A percentile compares a stretch with the other conserved stretches of the same genome.
Conservation (phyloP, 805 yeast genomes). For the Pichia nakasei region DNA sequence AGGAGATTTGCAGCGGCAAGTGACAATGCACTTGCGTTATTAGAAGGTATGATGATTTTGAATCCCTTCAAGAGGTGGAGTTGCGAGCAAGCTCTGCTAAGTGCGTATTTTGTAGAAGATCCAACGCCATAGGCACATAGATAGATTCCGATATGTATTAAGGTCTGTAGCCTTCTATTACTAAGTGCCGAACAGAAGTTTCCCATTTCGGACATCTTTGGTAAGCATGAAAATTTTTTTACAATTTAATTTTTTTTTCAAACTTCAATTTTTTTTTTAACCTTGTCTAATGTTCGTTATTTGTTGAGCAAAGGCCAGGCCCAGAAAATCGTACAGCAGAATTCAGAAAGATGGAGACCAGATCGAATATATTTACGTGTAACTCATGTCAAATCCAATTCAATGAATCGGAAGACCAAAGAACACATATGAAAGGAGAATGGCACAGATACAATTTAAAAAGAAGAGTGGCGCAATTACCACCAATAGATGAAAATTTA, state of each 20-base stretch:
- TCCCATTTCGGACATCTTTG: too few relatives aligned
- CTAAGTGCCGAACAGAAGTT: too few relatives aligned
- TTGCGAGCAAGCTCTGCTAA: conserved; percentile 53
- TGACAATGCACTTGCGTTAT: conserved; percentile 67
- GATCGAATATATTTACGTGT: conserved; percentile 44
- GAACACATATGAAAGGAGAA: conserved; percentile 92
- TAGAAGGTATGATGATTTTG: conserved; percentile 63
- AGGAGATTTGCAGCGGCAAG: conserved; percentile 87
- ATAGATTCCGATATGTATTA: too few relatives aligned
- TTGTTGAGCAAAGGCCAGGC: too few relatives aligned
- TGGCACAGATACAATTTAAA: conserved; percentile 97
- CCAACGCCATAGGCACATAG: conserved; percentile 46
- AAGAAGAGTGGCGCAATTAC: conserved; percentile 79
- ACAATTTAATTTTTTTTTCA: too few relatives aligned
- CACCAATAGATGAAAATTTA: conserved; percentile 42
- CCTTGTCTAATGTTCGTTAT: too few relatives aligned
- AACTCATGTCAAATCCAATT: conserved; percentile 84
- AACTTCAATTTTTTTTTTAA: too few relatives aligned
- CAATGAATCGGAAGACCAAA: conserved; percentile 71
- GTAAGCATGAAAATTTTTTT: background rate
- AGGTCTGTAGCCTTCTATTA: too few relatives aligned
- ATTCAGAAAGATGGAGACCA: conserved; percentile 9
- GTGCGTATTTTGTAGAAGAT: conserved; percentile 59
- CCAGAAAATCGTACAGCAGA: too few relatives aligned
- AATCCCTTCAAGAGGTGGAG: conserved; percentile 71